These are phyloP conservation scores for Arthroderma sp. DNA, from an alignment of 2,329 filamentous ascomycete species.

Conservation along the genomic window DNA sequence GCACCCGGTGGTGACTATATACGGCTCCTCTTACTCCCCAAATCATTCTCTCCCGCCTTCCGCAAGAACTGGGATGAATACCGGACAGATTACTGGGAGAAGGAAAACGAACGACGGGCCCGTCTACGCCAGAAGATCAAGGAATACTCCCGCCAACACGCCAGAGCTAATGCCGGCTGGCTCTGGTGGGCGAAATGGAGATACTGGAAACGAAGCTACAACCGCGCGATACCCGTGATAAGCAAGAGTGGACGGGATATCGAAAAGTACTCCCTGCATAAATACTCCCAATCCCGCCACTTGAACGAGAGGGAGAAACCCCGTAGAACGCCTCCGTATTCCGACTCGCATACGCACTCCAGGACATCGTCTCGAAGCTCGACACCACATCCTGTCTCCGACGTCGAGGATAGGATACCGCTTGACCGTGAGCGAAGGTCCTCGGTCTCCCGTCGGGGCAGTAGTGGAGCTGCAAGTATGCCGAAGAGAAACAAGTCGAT, in stretches of 20 bases:
- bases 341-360: conserved; percentile 32
- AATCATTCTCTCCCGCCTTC: conserved; percentile 89
- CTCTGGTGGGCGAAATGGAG: conserved; percentile 78
- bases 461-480: conserved; percentile 25
- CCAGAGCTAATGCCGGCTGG: conserved; percentile 58
- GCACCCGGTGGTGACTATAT: conserved; percentile 83
- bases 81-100: conserved; percentile 89
- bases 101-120: conserved; percentile 79
- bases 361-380: conserved; percentile 34
- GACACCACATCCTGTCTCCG: conserved; percentile 26
- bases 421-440: conserved; percentile 21
- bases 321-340: conserved; percentile 10
- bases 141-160: conserved; percentile 51
- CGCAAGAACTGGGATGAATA: conserved; percentile 96
- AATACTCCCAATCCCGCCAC: conserved; percentile 16
- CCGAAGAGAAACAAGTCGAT: neutral
- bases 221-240: neutral
- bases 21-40: conserved; percentile 78
- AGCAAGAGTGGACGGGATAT: conserved; percentile 12
- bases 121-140: conserved; percentile 59
- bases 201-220: conserved; percentile 21
- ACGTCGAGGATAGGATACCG: conserved; percentile 27
- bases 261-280: conserved; percentile 21
- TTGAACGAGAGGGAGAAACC: conserved; percentile 10
- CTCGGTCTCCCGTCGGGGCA: conserved; percentile 21